Base-by-base conservation (phyloP, 2,329 filamentous ascomycete species). In the Epichloe gansuensis region DNA sequence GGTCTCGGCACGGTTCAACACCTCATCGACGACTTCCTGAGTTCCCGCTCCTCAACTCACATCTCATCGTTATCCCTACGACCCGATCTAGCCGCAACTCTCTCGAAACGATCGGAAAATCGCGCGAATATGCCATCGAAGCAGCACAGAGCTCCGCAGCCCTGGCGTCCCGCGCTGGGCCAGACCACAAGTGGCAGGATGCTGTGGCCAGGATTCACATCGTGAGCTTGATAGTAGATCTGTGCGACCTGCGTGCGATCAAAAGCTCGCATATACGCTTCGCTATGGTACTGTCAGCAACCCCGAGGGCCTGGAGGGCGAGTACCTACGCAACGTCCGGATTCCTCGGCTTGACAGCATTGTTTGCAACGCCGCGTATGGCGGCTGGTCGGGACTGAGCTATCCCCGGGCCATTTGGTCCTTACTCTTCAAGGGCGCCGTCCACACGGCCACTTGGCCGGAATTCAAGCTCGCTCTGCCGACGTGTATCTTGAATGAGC, bases 21-120 rank as follows among this genome's bases (percentile, higher is more conserved):
- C 55, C 76, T 95, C 53, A 91, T 95, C 60, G 88, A 95, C 72
- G 88, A 95, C 62, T 96, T 95, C 73, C 81, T 95, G 55, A 72
- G 75, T 54, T 80, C 81, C 12, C 82, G 81, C 38, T 80, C 85
- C 73, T 81, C 48, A 74, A 75, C 34, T 78, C 87, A 53, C 81
- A 85, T 62, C 80, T 97, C 45, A 79, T 88, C 59, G 76, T 96
- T 52, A 81, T 96, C 57, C 83, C 88, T 57, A 95, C 89, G 5
- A 95, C 91, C 1, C 86, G 91, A 58, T 85, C 83, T 61, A 65
- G 75, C 44, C 71, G 74, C 56, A 96, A 96, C 72, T 86, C 85
- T 49, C 75, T 78, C 54, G 83, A 86, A 54, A 93, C 91, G 3
- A 76, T 88, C 58, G 67, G 71, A 15, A 73, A 76, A 12, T 76